These are phyloP conservation scores for Dissophora globulifera DNA, from an alignment of 192 early-diverging fungal genomes.

Conservation along the genomic window DNA sequence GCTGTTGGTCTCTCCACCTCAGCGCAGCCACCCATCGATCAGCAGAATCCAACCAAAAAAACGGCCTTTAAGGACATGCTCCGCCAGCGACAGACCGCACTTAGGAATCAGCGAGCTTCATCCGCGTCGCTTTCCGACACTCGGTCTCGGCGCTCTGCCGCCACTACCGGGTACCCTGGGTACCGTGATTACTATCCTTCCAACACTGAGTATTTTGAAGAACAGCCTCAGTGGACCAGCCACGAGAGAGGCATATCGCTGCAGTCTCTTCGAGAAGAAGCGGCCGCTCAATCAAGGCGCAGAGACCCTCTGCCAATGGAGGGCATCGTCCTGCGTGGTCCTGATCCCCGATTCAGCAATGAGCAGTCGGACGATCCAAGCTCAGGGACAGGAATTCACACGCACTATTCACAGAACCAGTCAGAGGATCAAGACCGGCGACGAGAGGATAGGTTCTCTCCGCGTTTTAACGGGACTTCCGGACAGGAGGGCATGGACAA, in stretches of 20 bases:
- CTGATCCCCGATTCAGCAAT: neutral
- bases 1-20: neutral
- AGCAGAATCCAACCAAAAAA: conserved; percentile 7
- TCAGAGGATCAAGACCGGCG: conserved; percentile 6
- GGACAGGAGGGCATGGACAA: neutral
- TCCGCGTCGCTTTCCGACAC: conserved; percentile 12
- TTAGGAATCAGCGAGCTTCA: conserved; percentile 23
- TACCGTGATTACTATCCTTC: conserved; percentile 4
- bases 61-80: conserved; percentile 28
- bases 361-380: neutral
- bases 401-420: too few relatives aligned
- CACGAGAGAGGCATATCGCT: conserved; percentile 31
- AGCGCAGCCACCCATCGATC: neutral
- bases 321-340: neutral
- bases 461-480: neutral
- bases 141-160: conserved; percentile 11
- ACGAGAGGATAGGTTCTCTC: neutral
- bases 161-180: neutral
- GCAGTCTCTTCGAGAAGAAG: conserved; percentile 26
- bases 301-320: neutral
- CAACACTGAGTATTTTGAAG: neutral
- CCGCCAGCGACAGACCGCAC: conserved; percentile 25
- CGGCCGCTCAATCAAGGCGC: neutral
- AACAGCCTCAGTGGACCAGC: too few relatives aligned
- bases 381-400: conserved; percentile 1